Percentiles rank a stretch among this genome's conserved stretches.
Conservation (phyloP, 2,329 filamentous ascomycete genomes). For the Geosmithia morbida region DNA sequence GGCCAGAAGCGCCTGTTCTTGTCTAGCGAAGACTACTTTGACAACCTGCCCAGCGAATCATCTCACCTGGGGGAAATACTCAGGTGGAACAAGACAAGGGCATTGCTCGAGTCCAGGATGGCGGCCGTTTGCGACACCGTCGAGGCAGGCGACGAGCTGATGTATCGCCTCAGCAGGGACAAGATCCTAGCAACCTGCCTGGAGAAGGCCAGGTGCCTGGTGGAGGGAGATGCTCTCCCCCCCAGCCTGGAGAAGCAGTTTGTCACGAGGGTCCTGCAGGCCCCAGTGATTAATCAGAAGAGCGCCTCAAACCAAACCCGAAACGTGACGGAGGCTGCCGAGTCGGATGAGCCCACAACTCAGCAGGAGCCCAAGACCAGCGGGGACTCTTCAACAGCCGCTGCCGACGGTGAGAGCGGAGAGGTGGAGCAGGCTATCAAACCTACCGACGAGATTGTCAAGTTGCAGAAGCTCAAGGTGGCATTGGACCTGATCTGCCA, state of each 20-base stretch:
- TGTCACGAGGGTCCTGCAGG: conserved; percentile 59
- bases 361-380: conserved; percentile 10
- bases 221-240: conserved; percentile 46
- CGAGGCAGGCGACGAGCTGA: conserved; percentile 67
- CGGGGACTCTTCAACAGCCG: conserved; percentile 19
- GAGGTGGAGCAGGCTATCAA: conserved; percentile 22
- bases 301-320: conserved; percentile 27
- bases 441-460: conserved; percentile 31
- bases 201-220: conserved; percentile 57
- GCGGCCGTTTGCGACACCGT: conserved; percentile 64
- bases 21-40: conserved; percentile 57
- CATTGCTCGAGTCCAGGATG: conserved; percentile 50
- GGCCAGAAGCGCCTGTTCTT: conserved; percentile 49
- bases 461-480: conserved; percentile 49
- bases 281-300: conserved; percentile 57
- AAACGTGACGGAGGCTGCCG: not conserved
- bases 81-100: conserved; percentile 27
- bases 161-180: conserved; percentile 65
- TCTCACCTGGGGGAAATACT: conserved; percentile 46
- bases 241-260: conserved; percentile 76
- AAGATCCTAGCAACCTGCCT: conserved; percentile 56
- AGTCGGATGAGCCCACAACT: conserved; percentile 7
- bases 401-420: conserved; percentile 21
- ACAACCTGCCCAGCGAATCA: conserved; percentile 38
- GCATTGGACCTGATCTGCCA: conserved; percentile 51